phyloP scores from a whole-genome alignment of 192 early-diverging fungal genomes.

The Obelidium mucronatum region DNA sequence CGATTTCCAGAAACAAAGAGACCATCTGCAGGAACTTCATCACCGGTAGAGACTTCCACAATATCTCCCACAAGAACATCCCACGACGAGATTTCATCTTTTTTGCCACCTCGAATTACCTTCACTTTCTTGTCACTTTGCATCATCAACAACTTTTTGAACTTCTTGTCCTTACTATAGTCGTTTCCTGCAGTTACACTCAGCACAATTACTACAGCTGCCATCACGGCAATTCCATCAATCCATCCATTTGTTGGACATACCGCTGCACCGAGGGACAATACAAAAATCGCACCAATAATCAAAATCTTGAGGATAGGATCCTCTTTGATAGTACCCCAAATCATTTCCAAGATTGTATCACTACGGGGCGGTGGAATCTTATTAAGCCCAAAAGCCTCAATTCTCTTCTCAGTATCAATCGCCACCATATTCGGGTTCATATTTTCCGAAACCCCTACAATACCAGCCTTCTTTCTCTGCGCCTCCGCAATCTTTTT shows the following conservation, averaged over 20 bases:
- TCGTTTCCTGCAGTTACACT: constrained; percentile 68
- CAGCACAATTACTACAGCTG: constrained; percentile 65
- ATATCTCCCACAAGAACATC: constrained; percentile 65
- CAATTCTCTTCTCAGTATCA: constrained; percentile 46
- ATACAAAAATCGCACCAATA: constrained; percentile 59
- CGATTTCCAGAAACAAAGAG: constrained; percentile 59
- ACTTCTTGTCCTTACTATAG: constrained; percentile 66
- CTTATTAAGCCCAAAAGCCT: constrained; percentile 56
- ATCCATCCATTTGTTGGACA: constrained; percentile 59
- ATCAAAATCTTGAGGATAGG: constrained; percentile 67
- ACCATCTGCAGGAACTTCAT: constrained; percentile 67
- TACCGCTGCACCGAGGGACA: constrained; percentile 58
- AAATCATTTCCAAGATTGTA: constrained; percentile 62
- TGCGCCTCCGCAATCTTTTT: not conserved
- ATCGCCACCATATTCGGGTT: constrained; percentile 44
- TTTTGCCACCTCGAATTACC: constrained; percentile 60
- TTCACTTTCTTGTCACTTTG: constrained; percentile 63
- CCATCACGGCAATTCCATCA: constrained; percentile 65
- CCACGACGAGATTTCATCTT: constrained; percentile 62
- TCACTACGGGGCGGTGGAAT: constrained; percentile 63
- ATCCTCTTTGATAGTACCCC: constrained; percentile 63
- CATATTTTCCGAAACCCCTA: not conserved
- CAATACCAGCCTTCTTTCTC: not conserved
- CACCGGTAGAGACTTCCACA: constrained; percentile 61
- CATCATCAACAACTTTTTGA: constrained; percentile 64